Conservation (phyloP, 2,329 filamentous ascomycete genomes). For the Claviceps africana region DNA sequence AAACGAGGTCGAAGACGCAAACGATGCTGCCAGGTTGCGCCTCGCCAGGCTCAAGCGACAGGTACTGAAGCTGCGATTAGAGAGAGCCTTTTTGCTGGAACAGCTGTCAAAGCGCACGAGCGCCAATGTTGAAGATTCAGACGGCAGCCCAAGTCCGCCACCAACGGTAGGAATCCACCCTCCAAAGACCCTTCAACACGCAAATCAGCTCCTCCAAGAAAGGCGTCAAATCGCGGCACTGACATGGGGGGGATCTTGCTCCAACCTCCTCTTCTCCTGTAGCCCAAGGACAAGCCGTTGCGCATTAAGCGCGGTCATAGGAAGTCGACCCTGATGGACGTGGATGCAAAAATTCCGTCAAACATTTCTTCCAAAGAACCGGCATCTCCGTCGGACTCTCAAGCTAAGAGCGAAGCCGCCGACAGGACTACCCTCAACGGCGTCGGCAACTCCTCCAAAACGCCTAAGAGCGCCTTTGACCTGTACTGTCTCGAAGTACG, state of each 20-base stretch:
- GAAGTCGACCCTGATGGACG: constrained; percentile 37
- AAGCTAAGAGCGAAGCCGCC: constrained; percentile 14
- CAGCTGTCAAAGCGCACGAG: constrained; percentile 62
- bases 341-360: constrained; percentile 26
- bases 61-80: constrained; percentile 81
- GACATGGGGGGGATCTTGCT: no score
- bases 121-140: constrained; percentile 62
- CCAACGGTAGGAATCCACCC: constrained; percentile 51
- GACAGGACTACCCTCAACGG: constrained; percentile 23
- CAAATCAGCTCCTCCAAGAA: no score
- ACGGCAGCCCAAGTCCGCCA: constrained; percentile 66
- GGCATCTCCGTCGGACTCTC: constrained; percentile 26
- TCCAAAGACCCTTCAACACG: neutral
- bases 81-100: constrained; percentile 62
- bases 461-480: constrained; percentile 36
- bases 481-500: constrained; percentile 39
- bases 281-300: constrained; percentile 68
- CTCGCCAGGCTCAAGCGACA: constrained; percentile 69
- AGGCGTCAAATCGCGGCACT: no score
- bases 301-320: constrained; percentile 60
- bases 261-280: constrained; percentile 16
- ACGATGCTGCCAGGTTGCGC: constrained; percentile 68
- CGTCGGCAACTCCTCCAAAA: constrained; percentile 26
- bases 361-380: constrained; percentile 33
- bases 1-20: constrained; percentile 81